These are phyloP conservation scores for Polygonum maritimum DNA, from an alignment of 148 eudicot species.

Conservation along the genomic window DNA sequence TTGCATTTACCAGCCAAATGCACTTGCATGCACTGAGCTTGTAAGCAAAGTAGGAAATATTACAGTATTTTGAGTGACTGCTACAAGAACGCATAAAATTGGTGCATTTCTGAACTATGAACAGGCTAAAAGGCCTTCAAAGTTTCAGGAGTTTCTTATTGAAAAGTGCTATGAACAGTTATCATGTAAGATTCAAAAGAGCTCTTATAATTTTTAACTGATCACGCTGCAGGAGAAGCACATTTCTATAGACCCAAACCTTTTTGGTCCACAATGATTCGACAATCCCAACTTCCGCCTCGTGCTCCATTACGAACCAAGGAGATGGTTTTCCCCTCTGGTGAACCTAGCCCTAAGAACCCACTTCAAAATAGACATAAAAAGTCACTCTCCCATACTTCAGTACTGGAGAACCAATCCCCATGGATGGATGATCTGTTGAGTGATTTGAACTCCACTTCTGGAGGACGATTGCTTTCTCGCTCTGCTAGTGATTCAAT, in stretches of 20 bases:
- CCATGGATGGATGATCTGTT: slow-evolving; percentile 58
- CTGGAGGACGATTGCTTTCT: slow-evolving; percentile 21
- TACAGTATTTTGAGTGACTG: background rate
- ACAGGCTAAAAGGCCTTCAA: background rate
- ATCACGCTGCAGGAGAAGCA: slow-evolving; percentile 2
- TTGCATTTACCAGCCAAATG: background rate
- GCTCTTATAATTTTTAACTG: background rate
- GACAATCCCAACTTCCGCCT: slow-evolving; percentile 67
- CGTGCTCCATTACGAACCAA: slow-evolving; percentile 54
- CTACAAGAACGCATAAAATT: background rate
- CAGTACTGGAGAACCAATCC: slow-evolving; percentile 40
- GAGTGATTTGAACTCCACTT: slow-evolving; percentile 34
- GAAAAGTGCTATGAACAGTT: background rate
- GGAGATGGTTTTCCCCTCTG: slow-evolving; percentile 5
- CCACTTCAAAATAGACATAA: slow-evolving; percentile 27
- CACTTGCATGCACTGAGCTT: background rate
- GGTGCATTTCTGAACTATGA: background rate
- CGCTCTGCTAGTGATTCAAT: slow-evolving; percentile 53
- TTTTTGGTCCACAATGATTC: slow-evolving; percentile 30
- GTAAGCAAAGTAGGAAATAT: background rate
- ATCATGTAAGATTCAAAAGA: background rate
- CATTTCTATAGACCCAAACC: background rate
- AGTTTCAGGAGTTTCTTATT: background rate
- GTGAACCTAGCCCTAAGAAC: slow-evolving; percentile 15
- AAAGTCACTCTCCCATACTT: slow-evolving; percentile 44